Conservation (phyloP, 371 early-diverging fungal genomes). For the Encephalitozoon cuniculi region DNA sequence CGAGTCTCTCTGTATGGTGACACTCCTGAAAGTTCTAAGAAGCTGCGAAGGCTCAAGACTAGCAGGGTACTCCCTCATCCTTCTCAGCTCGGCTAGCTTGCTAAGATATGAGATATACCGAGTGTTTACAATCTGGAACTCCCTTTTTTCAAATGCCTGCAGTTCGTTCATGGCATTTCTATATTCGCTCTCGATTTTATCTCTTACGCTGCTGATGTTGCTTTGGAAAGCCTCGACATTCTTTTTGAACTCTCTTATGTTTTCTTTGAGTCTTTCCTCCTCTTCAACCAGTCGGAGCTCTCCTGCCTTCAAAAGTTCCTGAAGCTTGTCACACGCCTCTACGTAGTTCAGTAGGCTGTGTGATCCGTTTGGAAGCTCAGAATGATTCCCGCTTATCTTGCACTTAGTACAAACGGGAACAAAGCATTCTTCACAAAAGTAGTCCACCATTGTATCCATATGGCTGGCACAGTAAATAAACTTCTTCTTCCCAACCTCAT, state of each 20-base stretch:
- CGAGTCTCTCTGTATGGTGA: slow-evolving; percentile 35
- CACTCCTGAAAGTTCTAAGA: slow-evolving; percentile 47
- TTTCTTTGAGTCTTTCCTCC: slow-evolving; percentile 31
- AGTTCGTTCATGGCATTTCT: slow-evolving; percentile 39
- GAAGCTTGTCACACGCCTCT: slow-evolving; percentile 56
- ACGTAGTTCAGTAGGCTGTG: slow-evolving; percentile 54
- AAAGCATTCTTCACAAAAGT: slow-evolving; percentile 56
- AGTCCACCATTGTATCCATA: slow-evolving; percentile 51
- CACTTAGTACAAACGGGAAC: slow-evolving; percentile 60
- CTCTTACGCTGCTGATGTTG: slow-evolving; percentile 36
- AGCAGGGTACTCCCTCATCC: slow-evolving; percentile 42
- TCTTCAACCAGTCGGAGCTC: slow-evolving; percentile 15
- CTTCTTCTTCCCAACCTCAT: slow-evolving; percentile 53
- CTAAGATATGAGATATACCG: slow-evolving; percentile 44
- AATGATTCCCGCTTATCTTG: slow-evolving; percentile 55
- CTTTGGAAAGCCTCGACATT: neutral
- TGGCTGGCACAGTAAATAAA: slow-evolving; percentile 59
- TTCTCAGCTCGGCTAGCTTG: slow-evolving; percentile 14
- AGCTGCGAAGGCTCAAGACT: slow-evolving; percentile 54
- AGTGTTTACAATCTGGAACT: slow-evolving; percentile 57
- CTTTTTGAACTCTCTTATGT: slow-evolving; percentile 6
- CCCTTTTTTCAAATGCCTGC: slow-evolving; percentile 46
- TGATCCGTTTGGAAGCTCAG: slow-evolving; percentile 28
- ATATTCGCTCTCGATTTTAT: slow-evolving; percentile 52
- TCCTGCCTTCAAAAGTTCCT: slow-evolving; percentile 6